Percentiles rank a stretch among this genome's conserved stretches.
These are phyloP conservation scores for Fusarium sp. DNA, from an alignment of 2,329 filamentous ascomycete genomes.

Conservation along the genomic window DNA sequence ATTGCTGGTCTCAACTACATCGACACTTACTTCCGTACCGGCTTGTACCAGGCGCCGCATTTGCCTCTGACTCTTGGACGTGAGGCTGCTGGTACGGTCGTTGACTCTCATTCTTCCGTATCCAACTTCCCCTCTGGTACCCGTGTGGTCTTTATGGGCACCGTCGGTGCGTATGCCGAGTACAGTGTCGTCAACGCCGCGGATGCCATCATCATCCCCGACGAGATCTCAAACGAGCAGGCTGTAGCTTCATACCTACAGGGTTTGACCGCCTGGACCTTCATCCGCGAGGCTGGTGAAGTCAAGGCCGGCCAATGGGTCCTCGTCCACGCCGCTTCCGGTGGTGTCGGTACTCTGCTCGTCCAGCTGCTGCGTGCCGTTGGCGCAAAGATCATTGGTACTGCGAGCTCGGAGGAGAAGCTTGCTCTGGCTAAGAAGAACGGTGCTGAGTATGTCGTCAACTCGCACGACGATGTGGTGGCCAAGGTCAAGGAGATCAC, in stretches of 20 bases:
- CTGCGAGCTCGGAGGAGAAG: constrained; percentile 80
- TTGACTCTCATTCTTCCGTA: constrained; percentile 65
- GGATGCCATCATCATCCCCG: constrained; percentile 72
- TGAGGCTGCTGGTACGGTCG: constrained; percentile 80
- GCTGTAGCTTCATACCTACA: constrained; percentile 80
- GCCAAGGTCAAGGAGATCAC: constrained; percentile 75
- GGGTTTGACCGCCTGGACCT: constrained; percentile 83
- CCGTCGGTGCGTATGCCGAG: constrained; percentile 63
- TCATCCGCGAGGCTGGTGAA: constrained; percentile 80
- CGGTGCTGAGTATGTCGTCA: constrained; percentile 78
- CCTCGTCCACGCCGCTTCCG: constrained; percentile 86
- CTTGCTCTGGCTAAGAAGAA: constrained; percentile 73
- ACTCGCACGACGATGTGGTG: constrained; percentile 72
- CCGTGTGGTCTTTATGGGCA: constrained; percentile 75
- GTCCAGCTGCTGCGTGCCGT: constrained; percentile 78
- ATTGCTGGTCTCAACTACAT: constrained; percentile 89
- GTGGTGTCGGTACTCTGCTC: constrained; percentile 81
- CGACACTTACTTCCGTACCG: constrained; percentile 89
- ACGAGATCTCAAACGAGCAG: constrained; percentile 66
- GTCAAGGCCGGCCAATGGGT: constrained; percentile 84
- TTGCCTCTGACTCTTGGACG: constrained; percentile 83
- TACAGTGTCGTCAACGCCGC: constrained; percentile 64
- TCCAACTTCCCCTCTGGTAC: constrained; percentile 72
- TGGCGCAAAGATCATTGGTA: constrained; percentile 83
- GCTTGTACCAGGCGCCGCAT: constrained; percentile 75